Evolutionary conservation across 1,284 basidiomycete genomes (phyloP).

Genomic region (Trametes pubescens): DNA sequence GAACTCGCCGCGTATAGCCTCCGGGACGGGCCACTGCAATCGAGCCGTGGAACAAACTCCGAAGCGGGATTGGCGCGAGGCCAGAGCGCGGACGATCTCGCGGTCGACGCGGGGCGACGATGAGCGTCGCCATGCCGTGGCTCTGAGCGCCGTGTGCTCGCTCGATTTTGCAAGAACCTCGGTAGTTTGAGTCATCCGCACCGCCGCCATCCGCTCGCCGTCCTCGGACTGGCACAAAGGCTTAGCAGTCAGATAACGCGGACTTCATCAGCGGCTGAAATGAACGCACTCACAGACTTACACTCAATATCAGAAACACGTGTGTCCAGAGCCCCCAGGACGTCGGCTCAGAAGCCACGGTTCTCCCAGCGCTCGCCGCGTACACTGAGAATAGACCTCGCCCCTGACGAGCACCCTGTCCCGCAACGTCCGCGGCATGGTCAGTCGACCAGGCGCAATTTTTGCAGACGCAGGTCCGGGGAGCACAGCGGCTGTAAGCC

Average conservation of each 20-base stretch:
- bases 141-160: conserved; percentile 11
- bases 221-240: conserved; percentile 12
- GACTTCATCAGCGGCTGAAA: conserved; percentile 19
- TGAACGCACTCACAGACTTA: conserved; percentile 19
- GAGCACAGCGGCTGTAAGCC: conserved; percentile 2
- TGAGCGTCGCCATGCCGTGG: conserved; percentile 18
- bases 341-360: conserved; percentile 26
- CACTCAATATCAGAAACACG: conserved; percentile 32
- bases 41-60: conserved; percentile 23
- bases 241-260: conserved; percentile 27
- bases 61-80: conserved; percentile 14
- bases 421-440: neutral
- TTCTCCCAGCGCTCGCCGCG: conserved; percentile 21
- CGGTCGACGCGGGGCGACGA: conserved; percentile 16
- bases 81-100: conserved; percentile 23
- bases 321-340: conserved; percentile 25
- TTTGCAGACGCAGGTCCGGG: neutral
- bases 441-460: neutral
- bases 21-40: conserved; percentile 15
- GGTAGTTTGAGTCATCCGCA: conserved; percentile 26
- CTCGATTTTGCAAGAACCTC: conserved; percentile 27
- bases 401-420: conserved; percentile 23
- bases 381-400: conserved; percentile 21
- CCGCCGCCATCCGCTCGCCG: conserved; percentile 2
- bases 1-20: conserved; percentile 30